Evolutionary conservation across 805 yeast species (phyloP).

Genomic region (Metschnikowia bowlesiae): DNA sequence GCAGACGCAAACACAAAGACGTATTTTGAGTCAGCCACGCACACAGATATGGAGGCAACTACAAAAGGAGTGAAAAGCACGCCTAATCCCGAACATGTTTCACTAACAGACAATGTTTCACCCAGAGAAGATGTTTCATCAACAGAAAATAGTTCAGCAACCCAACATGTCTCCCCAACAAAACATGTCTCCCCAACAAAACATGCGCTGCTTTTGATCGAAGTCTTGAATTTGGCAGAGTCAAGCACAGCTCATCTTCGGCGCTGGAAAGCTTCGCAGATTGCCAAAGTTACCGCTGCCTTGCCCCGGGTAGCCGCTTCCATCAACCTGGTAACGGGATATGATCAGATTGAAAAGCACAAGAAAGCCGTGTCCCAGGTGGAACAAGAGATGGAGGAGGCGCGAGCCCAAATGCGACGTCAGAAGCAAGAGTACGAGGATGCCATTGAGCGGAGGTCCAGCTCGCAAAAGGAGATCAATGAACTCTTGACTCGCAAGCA

Average conservation of each 20-base stretch:
- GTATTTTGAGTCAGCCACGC: slow-evolving; percentile 2
- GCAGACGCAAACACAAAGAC: slow-evolving; percentile 9
- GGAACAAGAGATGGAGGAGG: slow-evolving; percentile 48
- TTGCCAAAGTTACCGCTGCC: not conserved
- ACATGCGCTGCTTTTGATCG: not conserved
- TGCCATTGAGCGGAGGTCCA: slow-evolving; percentile 60
- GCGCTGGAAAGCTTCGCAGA: not conserved
- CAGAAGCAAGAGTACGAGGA: slow-evolving; percentile 51
- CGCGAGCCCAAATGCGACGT: slow-evolving; percentile 44
- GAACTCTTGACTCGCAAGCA: slow-evolving; percentile 82
- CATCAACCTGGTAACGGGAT: slow-evolving; percentile 88
- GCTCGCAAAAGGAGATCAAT: slow-evolving; percentile 79
- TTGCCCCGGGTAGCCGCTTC: slow-evolving; percentile 1
- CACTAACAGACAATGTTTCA: no score
- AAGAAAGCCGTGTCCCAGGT: slow-evolving; percentile 53
- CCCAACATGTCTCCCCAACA: no score
- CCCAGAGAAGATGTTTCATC: no score
- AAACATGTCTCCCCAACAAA: not conserved
- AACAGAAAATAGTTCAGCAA: no score
- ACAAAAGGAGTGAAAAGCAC: no score
- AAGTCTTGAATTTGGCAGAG: not conserved
- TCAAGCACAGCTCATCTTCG: not conserved
- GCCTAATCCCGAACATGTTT: no score
- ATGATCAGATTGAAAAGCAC: slow-evolving; percentile 69
- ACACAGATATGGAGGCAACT: not conserved